A percentile compares a stretch with the other conserved stretches of the same genome.
Evolutionary conservation across 495 filamentous ascomycete species (phyloP).

Genomic region (Aspergillus olivimuriae): DNA sequence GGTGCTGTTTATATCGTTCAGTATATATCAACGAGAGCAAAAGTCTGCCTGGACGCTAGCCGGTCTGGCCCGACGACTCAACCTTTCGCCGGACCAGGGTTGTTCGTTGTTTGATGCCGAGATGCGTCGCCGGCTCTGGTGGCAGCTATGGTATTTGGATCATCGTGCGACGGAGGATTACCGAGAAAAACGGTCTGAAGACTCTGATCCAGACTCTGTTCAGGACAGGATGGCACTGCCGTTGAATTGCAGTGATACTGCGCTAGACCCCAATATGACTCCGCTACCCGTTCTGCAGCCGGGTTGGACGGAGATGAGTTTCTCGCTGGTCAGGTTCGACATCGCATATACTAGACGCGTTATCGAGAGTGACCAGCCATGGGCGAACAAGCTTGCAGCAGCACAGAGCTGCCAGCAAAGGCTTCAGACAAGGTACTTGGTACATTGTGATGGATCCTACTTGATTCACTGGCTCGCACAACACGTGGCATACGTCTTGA

Average conservation of each 20-base stretch:
- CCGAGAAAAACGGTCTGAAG: background rate
- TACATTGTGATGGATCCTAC: slow-evolving; percentile 3
- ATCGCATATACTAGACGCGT: slow-evolving; percentile 3
- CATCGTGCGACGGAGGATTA: slow-evolving; percentile 6
- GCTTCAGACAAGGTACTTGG: slow-evolving; percentile 6
- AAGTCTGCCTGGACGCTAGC: slow-evolving; percentile 8
- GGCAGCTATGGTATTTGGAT: slow-evolving; percentile 11
- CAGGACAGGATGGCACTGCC: no score
- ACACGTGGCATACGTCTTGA: slow-evolving; percentile 6
- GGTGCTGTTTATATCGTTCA: slow-evolving; percentile 6
- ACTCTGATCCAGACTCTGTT: background rate
- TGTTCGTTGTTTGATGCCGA: slow-evolving; percentile 2
- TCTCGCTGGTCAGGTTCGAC: slow-evolving; percentile 7
- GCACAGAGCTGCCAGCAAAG: slow-evolving; percentile 2
- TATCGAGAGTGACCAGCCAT: background rate
- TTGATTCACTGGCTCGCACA: slow-evolving; percentile 10
- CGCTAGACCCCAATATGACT: slow-evolving; percentile 1
- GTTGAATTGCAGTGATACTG: slow-evolving; percentile 4
- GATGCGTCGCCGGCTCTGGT: slow-evolving; percentile 6
- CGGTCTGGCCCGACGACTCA: slow-evolving; percentile 4
- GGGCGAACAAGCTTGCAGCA: background rate
- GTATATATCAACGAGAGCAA: background rate
- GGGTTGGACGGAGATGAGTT: slow-evolving; percentile 11
- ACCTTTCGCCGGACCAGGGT: background rate
- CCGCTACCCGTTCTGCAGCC: background rate